Base-by-base conservation (phyloP, 495 filamentous ascomycete species). In the Podospora appendiculata region DNA sequence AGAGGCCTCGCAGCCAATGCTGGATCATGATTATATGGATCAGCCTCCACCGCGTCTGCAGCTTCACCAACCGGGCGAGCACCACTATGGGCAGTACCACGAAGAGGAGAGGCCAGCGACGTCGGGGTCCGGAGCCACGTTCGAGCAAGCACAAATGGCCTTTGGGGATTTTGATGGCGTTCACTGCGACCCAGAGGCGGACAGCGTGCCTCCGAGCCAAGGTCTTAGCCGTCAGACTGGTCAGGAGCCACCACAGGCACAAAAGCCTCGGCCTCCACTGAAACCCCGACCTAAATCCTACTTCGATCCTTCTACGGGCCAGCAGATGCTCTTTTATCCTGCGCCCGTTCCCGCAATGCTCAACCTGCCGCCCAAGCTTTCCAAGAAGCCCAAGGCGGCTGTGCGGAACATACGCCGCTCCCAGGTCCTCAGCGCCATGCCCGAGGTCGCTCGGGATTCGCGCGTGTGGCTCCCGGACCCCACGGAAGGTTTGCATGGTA, bases 121-220 rank as follows among this genome's bases (percentile, higher is more conserved):
- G 9, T 59, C 83, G 16, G 83, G 78, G 2, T 90, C 89, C 8
- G 75, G 65, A 16, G 83, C 84, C 56, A 90, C 86, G 17, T 84
- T 75, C 54, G 83, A 85, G 16, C 81, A 91, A 63, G 83, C 82
- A 1, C 72, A 77, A 61, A 70, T 71, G 35, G 76, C 93, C 18
- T 98, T 97, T 73, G 80, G 78, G 9, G 89, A 95, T 64, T 98
- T 98, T 61, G 93, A 97, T 71, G 93, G 93, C 48, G 90, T 90
- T 11, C 92, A 98, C 68, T 91, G 82, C 63, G 72, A 81, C 32
- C 78, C 74, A n/a, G 72, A 77, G 17, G 48, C 58, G 7, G 61
- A 60, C 33, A 59, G 65, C 2, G 64, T 70, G 43, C 59, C 60
- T 11, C 58, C 57, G 9, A 57, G 51, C 1, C 48, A 53, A 41